These are phyloP conservation scores for Naganishia friedmannii DNA, from an alignment of 768 basidiomycete species.

Conservation along the genomic window DNA sequence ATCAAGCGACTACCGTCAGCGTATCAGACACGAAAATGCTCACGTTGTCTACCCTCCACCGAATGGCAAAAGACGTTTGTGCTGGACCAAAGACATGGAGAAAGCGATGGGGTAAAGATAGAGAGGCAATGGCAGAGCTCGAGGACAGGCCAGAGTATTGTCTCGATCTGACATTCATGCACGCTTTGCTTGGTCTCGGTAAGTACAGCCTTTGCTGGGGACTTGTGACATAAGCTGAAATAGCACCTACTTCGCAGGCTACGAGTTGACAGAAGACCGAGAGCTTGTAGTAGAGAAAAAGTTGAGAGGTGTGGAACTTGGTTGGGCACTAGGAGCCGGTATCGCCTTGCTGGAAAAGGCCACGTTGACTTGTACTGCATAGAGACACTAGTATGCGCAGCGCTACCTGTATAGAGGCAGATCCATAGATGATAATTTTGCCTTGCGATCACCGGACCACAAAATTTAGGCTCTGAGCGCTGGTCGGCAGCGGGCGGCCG, in stretches of 20 bases:
- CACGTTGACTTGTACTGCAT: constrained; percentile 48
- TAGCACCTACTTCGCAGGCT: constrained; percentile 57
- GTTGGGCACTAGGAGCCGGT: constrained; percentile 82
- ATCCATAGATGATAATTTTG: constrained; percentile 10
- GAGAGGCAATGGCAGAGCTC: constrained; percentile 65
- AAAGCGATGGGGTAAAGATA: constrained; percentile 49
- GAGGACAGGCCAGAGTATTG: constrained; percentile 87
- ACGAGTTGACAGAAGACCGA: constrained; percentile 73
- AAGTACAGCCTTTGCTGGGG: background rate
- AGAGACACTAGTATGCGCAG: constrained; percentile 22
- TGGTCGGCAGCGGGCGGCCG: no score
- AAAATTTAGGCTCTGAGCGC: no score
- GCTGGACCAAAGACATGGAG: constrained; percentile 64
- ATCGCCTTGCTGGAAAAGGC: constrained; percentile 51
- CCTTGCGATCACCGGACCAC: no score
- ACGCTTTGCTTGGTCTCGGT: constrained; percentile 68
- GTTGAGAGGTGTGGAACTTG: constrained; percentile 82
- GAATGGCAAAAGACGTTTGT: constrained; percentile 71
- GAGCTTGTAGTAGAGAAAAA: constrained; percentile 73
- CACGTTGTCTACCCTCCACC: constrained; percentile 62
- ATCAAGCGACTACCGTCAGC: constrained; percentile 37
- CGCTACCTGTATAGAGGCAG: background rate
- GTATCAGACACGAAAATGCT: constrained; percentile 46
- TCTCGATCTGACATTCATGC: constrained; percentile 92
- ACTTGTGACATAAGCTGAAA: background rate